Percentiles rank a stretch among this genome's conserved stretches.
Evolutionary conservation across 2,329 filamentous ascomycete species (phyloP).

Genomic region (Fusarium chlamydosporum): DNA sequence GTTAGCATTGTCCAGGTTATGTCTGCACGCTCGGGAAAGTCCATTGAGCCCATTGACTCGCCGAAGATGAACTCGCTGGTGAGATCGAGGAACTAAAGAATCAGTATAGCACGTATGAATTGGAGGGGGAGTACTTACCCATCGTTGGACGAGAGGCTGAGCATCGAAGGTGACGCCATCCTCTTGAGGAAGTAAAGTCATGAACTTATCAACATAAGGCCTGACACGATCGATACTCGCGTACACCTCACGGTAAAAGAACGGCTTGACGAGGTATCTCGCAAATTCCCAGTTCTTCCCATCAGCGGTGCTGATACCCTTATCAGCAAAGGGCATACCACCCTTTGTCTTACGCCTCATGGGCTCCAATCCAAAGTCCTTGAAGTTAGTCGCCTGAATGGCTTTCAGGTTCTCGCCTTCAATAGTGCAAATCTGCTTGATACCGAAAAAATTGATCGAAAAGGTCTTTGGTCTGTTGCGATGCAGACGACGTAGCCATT

Average conservation of each 20-base stretch:
- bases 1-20: constrained; percentile 8
- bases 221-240: constrained; percentile 6
- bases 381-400: constrained; percentile 9
- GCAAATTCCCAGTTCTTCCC: constrained; percentile 20
- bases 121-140: background rate
- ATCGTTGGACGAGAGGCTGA: constrained; percentile 8
- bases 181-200: constrained; percentile 5
- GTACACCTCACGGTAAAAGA: constrained; percentile 18
- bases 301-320: constrained; percentile 12
- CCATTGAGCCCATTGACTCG: constrained; percentile 3
- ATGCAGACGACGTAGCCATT: constrained; percentile 11
- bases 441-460: constrained; percentile 13
- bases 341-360: constrained; percentile 21
- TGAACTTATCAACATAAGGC: background rate
- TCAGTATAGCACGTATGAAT: background rate
- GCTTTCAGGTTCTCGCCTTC: constrained; percentile 15
- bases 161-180: constrained; percentile 9
- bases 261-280: constrained; percentile 10
- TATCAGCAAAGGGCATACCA: constrained; percentile 17
- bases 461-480: constrained; percentile 18
- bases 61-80: constrained; percentile 11
- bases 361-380: constrained; percentile 8
- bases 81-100: background rate
- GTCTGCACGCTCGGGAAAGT: constrained; percentile 2
- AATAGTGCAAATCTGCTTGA: constrained; percentile 16